phyloP scores from a whole-genome alignment of 148 eudicot species.

The Rhododendron simsii region DNA sequence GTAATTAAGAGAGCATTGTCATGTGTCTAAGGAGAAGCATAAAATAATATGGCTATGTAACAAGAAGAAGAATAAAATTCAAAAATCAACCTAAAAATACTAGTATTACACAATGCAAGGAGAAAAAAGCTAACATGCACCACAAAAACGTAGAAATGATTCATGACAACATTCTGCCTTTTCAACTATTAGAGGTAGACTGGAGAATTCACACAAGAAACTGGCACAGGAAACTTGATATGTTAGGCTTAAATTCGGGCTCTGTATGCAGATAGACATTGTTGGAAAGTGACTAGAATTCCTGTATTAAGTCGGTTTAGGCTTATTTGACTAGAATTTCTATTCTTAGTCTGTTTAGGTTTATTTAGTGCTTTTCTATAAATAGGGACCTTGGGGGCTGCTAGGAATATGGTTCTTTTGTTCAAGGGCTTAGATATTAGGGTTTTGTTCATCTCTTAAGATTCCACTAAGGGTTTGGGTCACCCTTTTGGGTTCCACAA shows the following conservation, averaged over 20 bases:
- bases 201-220: not conserved
- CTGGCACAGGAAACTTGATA: not conserved
- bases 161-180: not conserved
- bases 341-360: too few relatives aligned
- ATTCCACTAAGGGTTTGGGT: too few relatives aligned
- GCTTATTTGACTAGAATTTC: too few relatives aligned
- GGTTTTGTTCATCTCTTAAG: too few relatives aligned
- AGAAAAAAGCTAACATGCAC: not conserved
- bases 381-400: too few relatives aligned
- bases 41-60: not conserved
- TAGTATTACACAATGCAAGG: not conserved
- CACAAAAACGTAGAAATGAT: not conserved
- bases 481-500: too few relatives aligned
- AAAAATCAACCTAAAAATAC: not conserved
- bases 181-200: not conserved
- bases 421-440: too few relatives aligned
- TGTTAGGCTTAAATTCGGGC: not conserved
- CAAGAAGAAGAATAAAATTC: not conserved
- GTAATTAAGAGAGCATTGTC: not conserved
- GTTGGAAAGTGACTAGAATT: too few relatives aligned
- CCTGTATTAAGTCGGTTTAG: too few relatives aligned
- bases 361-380: too few relatives aligned
- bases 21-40: not conserved
- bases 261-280: not conserved
- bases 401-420: too few relatives aligned